These are phyloP conservation scores for Suhomyces atakaporum DNA, from an alignment of 1,139 yeast genomes.

Conservation along the genomic window DNA sequence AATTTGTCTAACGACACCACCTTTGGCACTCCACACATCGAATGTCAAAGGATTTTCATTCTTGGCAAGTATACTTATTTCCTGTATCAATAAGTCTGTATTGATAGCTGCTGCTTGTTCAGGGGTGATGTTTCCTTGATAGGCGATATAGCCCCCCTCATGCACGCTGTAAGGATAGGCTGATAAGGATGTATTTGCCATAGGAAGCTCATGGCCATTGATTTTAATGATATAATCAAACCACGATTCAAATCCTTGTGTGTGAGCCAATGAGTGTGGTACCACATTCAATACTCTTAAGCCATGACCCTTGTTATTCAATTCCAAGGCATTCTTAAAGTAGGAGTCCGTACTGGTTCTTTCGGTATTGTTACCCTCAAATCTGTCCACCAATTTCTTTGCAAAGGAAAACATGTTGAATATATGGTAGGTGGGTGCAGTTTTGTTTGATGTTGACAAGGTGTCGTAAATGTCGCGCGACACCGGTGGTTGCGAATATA, in stretches of 20 bases:
- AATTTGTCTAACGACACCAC: slow-evolving; percentile 64
- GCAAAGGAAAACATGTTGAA: slow-evolving; percentile 81
- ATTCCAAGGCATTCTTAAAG: slow-evolving; percentile 46
- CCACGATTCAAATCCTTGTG: slow-evolving; percentile 66
- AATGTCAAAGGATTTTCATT: slow-evolving; percentile 48
- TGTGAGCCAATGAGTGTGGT: slow-evolving; percentile 44
- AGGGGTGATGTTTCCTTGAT: slow-evolving; percentile 37
- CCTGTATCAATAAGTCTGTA: slow-evolving; percentile 36
- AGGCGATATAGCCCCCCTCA: slow-evolving; percentile 47
- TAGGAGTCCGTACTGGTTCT: slow-evolving; percentile 49
- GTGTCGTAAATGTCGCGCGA: slow-evolving; percentile 2
- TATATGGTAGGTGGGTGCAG: not conserved
- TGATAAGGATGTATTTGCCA: slow-evolving; percentile 40
- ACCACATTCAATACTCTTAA: slow-evolving; percentile 43
- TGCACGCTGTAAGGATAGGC: slow-evolving; percentile 36
- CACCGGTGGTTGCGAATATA: slow-evolving; percentile 4
- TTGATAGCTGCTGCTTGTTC: slow-evolving; percentile 44
- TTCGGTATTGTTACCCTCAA: slow-evolving; percentile 47
- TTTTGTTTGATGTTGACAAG: slow-evolving; percentile 2
- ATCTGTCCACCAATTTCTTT: slow-evolving; percentile 73
- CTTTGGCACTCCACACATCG: slow-evolving; percentile 88
- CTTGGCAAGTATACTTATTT: slow-evolving; percentile 36
- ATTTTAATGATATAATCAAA: slow-evolving; percentile 82
- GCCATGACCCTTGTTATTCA: slow-evolving; percentile 47
- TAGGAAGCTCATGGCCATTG: slow-evolving; percentile 72